Percentiles rank a stretch among this genome's conserved stretches.
phyloP scores from a whole-genome alignment of 2,329 filamentous ascomycete genomes.

The Ophiostoma sp. region DNA sequence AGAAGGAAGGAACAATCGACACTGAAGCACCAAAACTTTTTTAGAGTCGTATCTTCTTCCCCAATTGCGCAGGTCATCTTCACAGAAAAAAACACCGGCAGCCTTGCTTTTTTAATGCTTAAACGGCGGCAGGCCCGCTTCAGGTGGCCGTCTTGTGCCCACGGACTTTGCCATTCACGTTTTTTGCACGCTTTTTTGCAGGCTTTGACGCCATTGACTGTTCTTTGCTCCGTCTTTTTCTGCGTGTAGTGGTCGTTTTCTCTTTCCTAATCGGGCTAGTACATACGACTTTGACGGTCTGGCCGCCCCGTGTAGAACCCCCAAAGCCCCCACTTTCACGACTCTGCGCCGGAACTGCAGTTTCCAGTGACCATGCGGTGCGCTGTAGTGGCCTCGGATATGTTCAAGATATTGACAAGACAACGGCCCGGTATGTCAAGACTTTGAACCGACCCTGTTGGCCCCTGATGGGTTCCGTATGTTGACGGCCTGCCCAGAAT shows the following conservation, averaged over 20 bases:
- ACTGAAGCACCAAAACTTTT: not conserved
- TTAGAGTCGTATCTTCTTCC: slow-evolving; percentile 16
- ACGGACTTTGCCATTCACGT: not conserved
- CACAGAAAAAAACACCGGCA: not conserved
- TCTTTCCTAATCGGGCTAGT: slow-evolving; percentile 17
- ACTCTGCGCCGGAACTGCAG: not conserved
- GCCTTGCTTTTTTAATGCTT: not conserved
- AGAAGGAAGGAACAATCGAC: slow-evolving; percentile 1
- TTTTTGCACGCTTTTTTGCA: not conserved
- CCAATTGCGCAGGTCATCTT: slow-evolving; percentile 10
- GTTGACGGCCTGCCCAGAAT: not conserved
- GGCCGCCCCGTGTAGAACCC: not conserved
- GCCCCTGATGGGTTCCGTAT: not conserved
- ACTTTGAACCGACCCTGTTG: not conserved
- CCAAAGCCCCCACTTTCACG: not conserved
- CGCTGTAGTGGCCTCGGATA: too few relatives aligned
- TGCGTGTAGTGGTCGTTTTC: not conserved
- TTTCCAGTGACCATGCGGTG: not conserved
- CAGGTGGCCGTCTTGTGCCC: not conserved
- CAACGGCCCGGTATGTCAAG: slow-evolving; percentile 2
- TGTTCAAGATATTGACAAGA: not conserved
- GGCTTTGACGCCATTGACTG: not conserved
- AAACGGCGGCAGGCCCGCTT: not conserved
- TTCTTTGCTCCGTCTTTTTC: not conserved
- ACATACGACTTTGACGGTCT: not conserved